phyloP scores from a whole-genome alignment of 2,329 filamentous ascomycete genomes.

The Trichoderma semiorbis region DNA sequence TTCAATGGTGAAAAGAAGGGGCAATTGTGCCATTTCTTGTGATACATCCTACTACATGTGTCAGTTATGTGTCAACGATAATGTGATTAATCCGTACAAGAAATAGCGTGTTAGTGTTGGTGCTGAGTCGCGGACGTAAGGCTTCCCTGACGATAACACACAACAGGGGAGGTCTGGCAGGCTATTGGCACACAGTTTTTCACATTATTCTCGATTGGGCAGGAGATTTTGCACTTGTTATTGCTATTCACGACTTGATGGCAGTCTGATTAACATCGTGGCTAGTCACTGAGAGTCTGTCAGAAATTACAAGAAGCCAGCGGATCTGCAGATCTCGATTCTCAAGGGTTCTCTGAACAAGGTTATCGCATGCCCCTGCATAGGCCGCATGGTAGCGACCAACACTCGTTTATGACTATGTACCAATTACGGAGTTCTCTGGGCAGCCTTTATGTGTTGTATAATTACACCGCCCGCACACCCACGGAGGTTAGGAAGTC shows the following conservation, averaged over 20 bases:
- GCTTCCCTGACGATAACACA: neutral
- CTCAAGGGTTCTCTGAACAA: neutral
- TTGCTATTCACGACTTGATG: neutral
- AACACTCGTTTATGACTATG: neutral
- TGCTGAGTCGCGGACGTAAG: neutral
- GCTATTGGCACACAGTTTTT: neutral
- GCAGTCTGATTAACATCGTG: neutral
- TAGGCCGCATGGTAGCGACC: neutral
- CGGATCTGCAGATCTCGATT: neutral
- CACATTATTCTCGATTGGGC: neutral
- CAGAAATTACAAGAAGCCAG: neutral
- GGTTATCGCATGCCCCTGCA: neutral
- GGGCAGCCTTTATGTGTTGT: neutral
- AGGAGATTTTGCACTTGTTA: neutral
- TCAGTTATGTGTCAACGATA: neutral
- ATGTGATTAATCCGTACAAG: too few species aligned
- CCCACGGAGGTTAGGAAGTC: neutral
- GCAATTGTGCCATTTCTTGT: neutral
- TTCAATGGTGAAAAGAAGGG: neutral
- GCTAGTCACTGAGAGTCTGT: neutral
- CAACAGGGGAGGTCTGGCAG: neutral
- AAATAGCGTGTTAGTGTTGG: neutral
- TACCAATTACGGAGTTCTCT: neutral
- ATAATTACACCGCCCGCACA: neutral
- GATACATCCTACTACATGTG: neutral